Evolutionary conservation across 768 basidiomycete genomes (phyloP), one percentile per base, ranked within the genome.

Genomic region (Termitomyces sp.): DNA sequence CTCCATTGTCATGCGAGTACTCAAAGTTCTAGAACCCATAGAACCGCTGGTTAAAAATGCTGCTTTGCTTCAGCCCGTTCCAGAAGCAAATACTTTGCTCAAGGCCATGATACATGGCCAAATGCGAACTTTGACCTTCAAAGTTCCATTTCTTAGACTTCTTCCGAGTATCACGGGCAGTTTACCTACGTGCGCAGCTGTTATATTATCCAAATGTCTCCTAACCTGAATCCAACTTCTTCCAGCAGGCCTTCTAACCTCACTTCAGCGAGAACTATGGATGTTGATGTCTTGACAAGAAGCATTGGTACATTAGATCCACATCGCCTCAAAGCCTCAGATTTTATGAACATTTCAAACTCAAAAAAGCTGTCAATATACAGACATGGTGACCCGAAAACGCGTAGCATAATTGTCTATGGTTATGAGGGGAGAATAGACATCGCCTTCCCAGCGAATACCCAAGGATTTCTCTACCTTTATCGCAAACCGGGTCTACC

Each of bases 371-470:
- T 2, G 3, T 4, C 12, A 0, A 0, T 53, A 0, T 22, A 28
- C 10, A 12, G 6, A 42, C 24, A 1, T n/a, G 4, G 7, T 4
- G 26, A 42, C 0, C 4, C 18, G 42, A 8, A 4, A 28, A 20
- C 1, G 51, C 3, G 7, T 22, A 6, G 6, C n/a, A 1, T 6
- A 4, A 3, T 51, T 1, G 0, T 6, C 0, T 35, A 45, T 22
- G 0, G 6, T 13, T 22, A 0, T 2, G 3, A 13, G 6, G 7
- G 9, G n/a, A n/a, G n/a, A n/a, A 13, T 18, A 7, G 0, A 13
- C 4, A 4, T 20, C n/a, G n/a, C n/a, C 33, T 50, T 50, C 4
- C 48, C 20, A n/a, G 18, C 16, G 2, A 4, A 28, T 18, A n/a
- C 51, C 0, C 36, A 52, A 3, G 51, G 36, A 1, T 52, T n/a